Conservation (phyloP, 139 green algal genomes). For the Yamagishiella unicocca region DNA sequence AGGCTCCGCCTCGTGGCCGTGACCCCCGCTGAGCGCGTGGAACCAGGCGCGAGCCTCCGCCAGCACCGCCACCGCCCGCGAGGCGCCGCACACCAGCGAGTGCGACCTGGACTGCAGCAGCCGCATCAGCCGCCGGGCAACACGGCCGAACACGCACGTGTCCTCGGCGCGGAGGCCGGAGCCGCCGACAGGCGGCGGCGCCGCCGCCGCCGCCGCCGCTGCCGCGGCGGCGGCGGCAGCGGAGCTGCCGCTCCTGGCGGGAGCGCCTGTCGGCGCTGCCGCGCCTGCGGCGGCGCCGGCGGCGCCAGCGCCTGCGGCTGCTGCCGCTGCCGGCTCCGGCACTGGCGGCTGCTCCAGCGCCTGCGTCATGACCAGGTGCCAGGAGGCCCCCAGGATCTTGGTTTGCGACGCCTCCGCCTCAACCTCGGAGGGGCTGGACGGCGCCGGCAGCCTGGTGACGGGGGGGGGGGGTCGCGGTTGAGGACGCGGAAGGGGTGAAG, state of each 20-base stretch:
- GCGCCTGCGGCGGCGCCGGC: not conserved
- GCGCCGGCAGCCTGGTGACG: slow-evolving; percentile 18
- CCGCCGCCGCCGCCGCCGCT: not conserved
- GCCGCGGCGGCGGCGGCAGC: not conserved
- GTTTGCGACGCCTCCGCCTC: not conserved
- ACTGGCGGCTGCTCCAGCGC: slow-evolving; percentile 42
- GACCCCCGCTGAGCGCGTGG: slow-evolving; percentile 41
- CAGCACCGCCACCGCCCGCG: slow-evolving; percentile 28
- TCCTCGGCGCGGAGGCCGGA: not conserved
- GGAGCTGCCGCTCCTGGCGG: not conserved
- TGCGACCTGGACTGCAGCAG: slow-evolving; percentile 43
- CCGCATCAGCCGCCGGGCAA: slow-evolving; percentile 53
- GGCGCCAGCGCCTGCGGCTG: not conserved
- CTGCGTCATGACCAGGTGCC: slow-evolving; percentile 73
- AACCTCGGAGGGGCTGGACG: slow-evolving; percentile 15
- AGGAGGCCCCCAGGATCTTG: slow-evolving; percentile 62
- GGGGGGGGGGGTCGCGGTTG: no score
- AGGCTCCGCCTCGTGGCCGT: slow-evolving; percentile 47
- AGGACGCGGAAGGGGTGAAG: no score
- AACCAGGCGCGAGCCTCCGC: slow-evolving; percentile 57
- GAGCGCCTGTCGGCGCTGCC: not conserved
- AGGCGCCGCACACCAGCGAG: slow-evolving; percentile 32
- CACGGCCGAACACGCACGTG: slow-evolving; percentile 47
- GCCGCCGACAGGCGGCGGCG: not conserved
- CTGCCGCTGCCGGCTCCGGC: not conserved